Base-by-base conservation (phyloP, 192 early-diverging fungal genomes). In the Diversispora epigaea region DNA sequence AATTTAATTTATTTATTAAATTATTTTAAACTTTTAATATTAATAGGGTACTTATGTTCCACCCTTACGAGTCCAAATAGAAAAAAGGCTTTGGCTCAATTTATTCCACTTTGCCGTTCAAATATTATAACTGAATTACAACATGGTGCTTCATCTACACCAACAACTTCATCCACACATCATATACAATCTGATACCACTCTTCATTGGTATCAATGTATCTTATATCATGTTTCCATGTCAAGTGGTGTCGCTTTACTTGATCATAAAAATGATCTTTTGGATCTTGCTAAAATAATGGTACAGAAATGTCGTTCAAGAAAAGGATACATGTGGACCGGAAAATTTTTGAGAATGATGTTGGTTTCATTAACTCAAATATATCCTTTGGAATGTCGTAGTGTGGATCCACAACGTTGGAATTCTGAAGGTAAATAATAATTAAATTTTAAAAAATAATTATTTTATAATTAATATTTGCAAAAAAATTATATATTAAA, bases 131-230 rank as follows among this genome's bases (percentile, higher is more conserved):
- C 71, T 9, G 93, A 95, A 70, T 68, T 95, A 43, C 80, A 86
- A 45, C 82, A 88, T 32, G 90, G 88, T 15, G 93, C 93, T 41
- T 78, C 83, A 3, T 83, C 88, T 0, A 78, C 78, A 4, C 83
- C 85, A 14, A 82, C 86, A 0, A 75, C 82, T 50, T 75, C 82
- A 14, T 74, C 80, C 50, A 88, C 82, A 3, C 82, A 80, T 10
- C 77, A 76, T 45, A 77, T 77, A 46, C 82, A 77, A 77, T 86
- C 87, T 4, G 91, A 91, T 76, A 80, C 91, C 0, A 86, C 83
- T 9, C 77, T 94, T 39, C 93, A 95, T 77, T 95, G 93, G 89
- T 87, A 90, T 72, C 93, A 95, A 63, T 81, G 77, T 19, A 87
- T 93, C 45, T 63, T 94, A 10, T 86, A 84, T 62, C 85, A 84